Percentiles rank a stretch among this genome's conserved stretches.
phyloP scores from a whole-genome alignment of 495 filamentous ascomycete genomes.

The Immersiella caudata region DNA sequence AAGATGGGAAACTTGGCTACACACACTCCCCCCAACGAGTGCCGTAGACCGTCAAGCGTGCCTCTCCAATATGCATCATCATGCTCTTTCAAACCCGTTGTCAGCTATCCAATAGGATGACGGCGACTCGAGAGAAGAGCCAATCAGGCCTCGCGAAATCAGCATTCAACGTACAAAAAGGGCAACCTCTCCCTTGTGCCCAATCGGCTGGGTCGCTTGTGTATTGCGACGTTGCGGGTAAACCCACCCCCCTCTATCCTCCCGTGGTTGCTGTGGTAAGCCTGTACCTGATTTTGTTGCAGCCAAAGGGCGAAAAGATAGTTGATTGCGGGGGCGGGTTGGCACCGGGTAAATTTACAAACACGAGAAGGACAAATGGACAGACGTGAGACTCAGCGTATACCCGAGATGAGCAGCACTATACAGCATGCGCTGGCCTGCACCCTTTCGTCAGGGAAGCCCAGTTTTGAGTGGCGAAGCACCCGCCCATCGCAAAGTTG shows the following conservation, averaged over 20 bases:
- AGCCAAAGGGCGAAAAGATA: not conserved
- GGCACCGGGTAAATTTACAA: not conserved
- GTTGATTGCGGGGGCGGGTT: constrained; percentile 1
- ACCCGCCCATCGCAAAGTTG: not conserved
- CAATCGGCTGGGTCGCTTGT: constrained; percentile 2
- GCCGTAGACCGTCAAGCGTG: not conserved
- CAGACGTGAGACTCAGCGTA: not conserved
- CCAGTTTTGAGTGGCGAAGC: not conserved
- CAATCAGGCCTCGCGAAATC: not conserved
- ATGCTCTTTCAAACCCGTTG: not conserved
- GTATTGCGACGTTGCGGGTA: not conserved
- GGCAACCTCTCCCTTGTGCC: not conserved
- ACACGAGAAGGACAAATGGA: not conserved
- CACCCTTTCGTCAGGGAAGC: not conserved
- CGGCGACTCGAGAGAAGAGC: not conserved
- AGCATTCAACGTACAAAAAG: not conserved
- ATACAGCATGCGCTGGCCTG: not conserved
- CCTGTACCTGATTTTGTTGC: not conserved
- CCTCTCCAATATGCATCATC: constrained; percentile 8
- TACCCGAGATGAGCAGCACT: not conserved
- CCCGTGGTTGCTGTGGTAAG: not conserved
- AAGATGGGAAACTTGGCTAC: not conserved
- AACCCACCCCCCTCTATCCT: constrained; percentile 1
- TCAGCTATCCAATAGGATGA: not conserved
- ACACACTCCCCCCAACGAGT: not conserved